A percentile compares a stretch with the other conserved stretches of the same genome.
Evolutionary conservation across 1,284 basidiomycete genomes (phyloP).

Genomic region (Tylopilus sp.): DNA sequence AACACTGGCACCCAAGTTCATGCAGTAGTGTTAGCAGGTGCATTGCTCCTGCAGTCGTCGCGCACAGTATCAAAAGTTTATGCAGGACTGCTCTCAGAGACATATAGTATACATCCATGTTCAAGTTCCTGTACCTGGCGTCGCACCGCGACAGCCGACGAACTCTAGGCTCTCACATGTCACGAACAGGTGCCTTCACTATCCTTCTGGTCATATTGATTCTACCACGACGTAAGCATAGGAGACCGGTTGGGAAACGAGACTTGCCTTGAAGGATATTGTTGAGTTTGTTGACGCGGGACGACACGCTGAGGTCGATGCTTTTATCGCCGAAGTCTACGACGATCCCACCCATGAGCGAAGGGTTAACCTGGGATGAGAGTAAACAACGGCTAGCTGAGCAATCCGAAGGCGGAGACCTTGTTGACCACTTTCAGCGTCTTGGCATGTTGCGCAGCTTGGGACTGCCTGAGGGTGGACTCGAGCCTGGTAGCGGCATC

Average conservation of each 20-base stretch:
- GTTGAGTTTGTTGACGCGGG: conserved; percentile 93
- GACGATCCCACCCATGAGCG: conserved; percentile 82
- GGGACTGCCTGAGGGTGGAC: conserved; percentile 76
- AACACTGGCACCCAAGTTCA: too few species aligned
- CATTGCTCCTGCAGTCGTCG: background rate
- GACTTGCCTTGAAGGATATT: conserved; percentile 71
- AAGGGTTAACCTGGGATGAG: conserved; percentile 70
- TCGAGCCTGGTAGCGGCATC: conserved; percentile 74
- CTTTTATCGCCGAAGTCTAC: conserved; percentile 99
- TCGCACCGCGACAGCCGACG: background rate
- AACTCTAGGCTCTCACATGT: background rate
- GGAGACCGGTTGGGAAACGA: background rate
- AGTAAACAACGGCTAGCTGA: conserved; percentile 6
- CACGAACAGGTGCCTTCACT: conserved; percentile 1
- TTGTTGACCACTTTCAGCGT: conserved; percentile 84
- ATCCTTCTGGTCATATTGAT: conserved; percentile 32
- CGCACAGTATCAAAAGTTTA: background rate
- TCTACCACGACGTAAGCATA: conserved; percentile 26
- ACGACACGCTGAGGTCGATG: conserved; percentile 90
- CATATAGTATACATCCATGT: conserved; percentile 7
- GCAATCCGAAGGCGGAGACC: conserved; percentile 40
- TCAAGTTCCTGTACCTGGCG: conserved; percentile 14
- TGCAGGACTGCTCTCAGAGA: conserved; percentile 1
- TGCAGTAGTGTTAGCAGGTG: too few species aligned
- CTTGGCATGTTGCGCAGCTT: conserved; percentile 81